Percentiles rank a stretch among this genome's conserved stretches.
Evolutionary conservation across 345 rosid genomes (phyloP).

Genomic region (Citrus mangshanensis): DNA sequence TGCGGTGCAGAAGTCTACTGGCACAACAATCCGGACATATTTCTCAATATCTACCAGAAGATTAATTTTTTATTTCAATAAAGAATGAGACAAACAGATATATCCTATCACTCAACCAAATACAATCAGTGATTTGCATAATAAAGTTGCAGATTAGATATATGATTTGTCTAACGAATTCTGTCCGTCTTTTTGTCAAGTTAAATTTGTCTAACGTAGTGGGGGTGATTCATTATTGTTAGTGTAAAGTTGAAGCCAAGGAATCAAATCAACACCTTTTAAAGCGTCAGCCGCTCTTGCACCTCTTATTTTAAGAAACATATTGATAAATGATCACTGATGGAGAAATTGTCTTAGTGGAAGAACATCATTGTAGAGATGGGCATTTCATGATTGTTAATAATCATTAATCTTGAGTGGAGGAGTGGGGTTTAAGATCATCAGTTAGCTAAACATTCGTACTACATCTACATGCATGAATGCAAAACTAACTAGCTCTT

Average conservation of each 20-base stretch:
- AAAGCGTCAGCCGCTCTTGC: neutral
- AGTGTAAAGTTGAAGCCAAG: neutral
- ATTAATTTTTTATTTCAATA: too few relatives aligned
- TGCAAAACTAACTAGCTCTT: neutral
- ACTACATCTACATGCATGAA: neutral
- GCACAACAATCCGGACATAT: too few relatives aligned
- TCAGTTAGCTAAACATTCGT: neutral
- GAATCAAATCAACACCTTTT: neutral
- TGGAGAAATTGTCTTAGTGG: neutral
- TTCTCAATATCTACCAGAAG: too few relatives aligned
- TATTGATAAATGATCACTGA: neutral
- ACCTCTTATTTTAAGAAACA: neutral
- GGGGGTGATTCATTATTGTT: neutral
- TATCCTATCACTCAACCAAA: too few relatives aligned
- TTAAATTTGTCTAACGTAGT: too few relatives aligned
- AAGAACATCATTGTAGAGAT: constrained; percentile 5
- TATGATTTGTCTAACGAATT: too few relatives aligned
- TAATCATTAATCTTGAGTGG: neutral
- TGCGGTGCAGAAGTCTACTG: too few relatives aligned
- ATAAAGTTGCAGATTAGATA: too few relatives aligned
- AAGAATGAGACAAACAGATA: too few relatives aligned
- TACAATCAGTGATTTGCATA: too few relatives aligned
- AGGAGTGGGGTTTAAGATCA: neutral
- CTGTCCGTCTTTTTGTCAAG: too few relatives aligned
- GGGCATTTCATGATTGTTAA: constrained; percentile 7